Base-by-base conservation (phyloP, 164 flowering plant species). In the Malania oleifera region DNA sequence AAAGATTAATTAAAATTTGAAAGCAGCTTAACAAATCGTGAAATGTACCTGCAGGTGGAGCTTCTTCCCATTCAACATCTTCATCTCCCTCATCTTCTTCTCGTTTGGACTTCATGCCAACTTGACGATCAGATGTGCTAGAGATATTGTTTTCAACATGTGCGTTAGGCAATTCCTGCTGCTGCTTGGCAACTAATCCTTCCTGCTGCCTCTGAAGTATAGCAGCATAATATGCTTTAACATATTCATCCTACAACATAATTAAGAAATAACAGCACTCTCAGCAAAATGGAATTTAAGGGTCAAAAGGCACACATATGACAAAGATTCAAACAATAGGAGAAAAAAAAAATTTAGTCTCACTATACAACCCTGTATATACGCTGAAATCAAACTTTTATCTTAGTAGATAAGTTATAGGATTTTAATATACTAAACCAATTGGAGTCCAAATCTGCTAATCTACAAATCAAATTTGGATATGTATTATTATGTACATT, bases 171-270 rank as follows among this genome's bases (percentile, higher is more conserved):
- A 55, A 45, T 23, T 80, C 80, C 51, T 71, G 74, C 60, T 77
- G 77, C 57, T 50, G 62, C 64, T 75, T 78, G 15, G 66, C 74
- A 49, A 73, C 76, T 70, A 73, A 86, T 68, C 76, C 81, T 54
- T 83, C 84, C 60, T 68, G 76, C 61, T 86, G 95, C 63, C 79
- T 77, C 71, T 77, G 61, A 22, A 72, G 59, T 27, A 88, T 0
- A 61, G 97, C 97, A 56, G 84, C 86, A 72, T 95, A 87, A 74
- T 88, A 95, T 23, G 97, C 97, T 70, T 85, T 82, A n/a, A 76
- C 40, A 75, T 86, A 89, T 72, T 86, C 97, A 70, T 83, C 89
- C 96, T 90, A 67, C 46, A 70, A 57, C 7, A 65, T 17, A 41
- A 59, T 58, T 31, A 48, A 46, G 17, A 50, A 45, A 43, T 18